Percentiles rank a stretch among this genome's conserved stretches.
Conservation (phyloP, 768 basidiomycete genomes). For the Rhodotorula paludigena region DNA sequence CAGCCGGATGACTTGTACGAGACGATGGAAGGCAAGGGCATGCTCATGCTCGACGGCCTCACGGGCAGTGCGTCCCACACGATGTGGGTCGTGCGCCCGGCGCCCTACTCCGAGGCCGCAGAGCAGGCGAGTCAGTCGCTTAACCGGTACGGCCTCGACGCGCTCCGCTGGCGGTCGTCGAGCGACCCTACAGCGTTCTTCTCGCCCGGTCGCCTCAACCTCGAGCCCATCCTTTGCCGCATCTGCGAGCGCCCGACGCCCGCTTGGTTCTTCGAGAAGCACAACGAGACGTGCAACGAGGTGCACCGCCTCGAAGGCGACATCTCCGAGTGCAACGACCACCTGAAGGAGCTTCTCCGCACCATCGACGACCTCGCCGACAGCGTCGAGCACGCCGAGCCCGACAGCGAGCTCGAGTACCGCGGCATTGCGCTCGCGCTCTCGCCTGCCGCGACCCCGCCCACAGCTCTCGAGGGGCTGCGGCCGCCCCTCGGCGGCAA, state of each 20-base stretch:
- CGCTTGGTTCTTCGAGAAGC: conserved; percentile 99
- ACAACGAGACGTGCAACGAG: conserved; percentile 97
- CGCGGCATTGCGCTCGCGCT: conserved; percentile 74
- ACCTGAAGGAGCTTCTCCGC: conserved; percentile 75
- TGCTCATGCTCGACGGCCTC: conserved; percentile 94
- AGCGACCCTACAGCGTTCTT: conserved; percentile 62
- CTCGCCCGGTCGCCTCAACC: conserved; percentile 60
- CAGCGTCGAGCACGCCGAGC: neutral
- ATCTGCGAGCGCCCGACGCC: conserved; percentile 96
- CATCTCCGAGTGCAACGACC: conserved; percentile 88
- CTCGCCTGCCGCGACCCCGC: conserved; percentile 57
- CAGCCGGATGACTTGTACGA: conserved; percentile 52
- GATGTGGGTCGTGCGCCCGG: conserved; percentile 55
- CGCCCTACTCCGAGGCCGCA: conserved; percentile 23
- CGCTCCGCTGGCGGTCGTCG: conserved; percentile 36
- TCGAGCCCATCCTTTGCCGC: conserved; percentile 81
- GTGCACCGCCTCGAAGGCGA: conserved; percentile 93
- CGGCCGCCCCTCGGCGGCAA: conserved; percentile 6
- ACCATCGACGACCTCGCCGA: conserved; percentile 70
- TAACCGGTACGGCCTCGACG: conserved; percentile 30
- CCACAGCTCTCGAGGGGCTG: conserved; percentile 17
- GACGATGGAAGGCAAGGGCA: conserved; percentile 94
- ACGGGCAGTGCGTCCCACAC: conserved; percentile 84
- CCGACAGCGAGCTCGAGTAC: conserved; percentile 55
- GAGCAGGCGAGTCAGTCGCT: conserved; percentile 20